A percentile compares a stretch with the other conserved stretches of the same genome.
These are phyloP conservation scores for Saccharomycopsis sp. DNA, from an alignment of 805 yeast genomes.

Conservation along the genomic window DNA sequence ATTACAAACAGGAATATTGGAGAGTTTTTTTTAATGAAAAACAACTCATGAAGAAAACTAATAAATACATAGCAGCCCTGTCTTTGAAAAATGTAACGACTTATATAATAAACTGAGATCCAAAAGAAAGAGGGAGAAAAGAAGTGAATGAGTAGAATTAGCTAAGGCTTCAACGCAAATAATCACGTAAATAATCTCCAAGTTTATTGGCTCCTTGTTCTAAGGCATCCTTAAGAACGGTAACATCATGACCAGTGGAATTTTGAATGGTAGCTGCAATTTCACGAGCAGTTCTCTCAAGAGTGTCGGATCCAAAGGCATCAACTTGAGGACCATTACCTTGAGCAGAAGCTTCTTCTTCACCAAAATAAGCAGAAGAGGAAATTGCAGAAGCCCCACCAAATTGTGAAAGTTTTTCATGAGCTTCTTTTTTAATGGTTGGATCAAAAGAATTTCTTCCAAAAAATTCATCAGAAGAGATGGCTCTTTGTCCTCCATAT, in stretches of 20 bases:
- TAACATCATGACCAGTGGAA: conserved; percentile 82
- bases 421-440: conserved; percentile 69
- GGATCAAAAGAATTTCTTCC: conserved; percentile 83
- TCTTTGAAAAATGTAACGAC: too few species aligned
- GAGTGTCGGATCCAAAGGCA: conserved; percentile 29
- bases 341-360: conserved; percentile 42
- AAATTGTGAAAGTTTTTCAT: conserved; percentile 67
- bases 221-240: conserved; percentile 78
- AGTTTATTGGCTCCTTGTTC: conserved; percentile 91
- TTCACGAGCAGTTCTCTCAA: conserved; percentile 51
- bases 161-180: conserved; percentile 37
- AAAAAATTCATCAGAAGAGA: conserved; percentile 90
- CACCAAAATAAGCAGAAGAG: conserved; percentile 87
- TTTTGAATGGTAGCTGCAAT: conserved; percentile 60
- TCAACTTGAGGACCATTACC: conserved; percentile 23
- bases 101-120: too few species aligned
- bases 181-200: conserved; percentile 79
- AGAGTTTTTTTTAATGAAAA: too few species aligned
- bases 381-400: conserved; percentile 86
- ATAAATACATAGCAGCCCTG: too few species aligned
- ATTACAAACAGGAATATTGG: too few species aligned
- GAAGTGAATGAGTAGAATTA: neutral
- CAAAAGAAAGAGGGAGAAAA: too few species aligned
- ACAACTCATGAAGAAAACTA: too few species aligned
- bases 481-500: conserved; percentile 85